These are phyloP conservation scores for Aegilops longissima DNA, from an alignment of 176 grass and related monocot species.

Conservation along the genomic window DNA sequence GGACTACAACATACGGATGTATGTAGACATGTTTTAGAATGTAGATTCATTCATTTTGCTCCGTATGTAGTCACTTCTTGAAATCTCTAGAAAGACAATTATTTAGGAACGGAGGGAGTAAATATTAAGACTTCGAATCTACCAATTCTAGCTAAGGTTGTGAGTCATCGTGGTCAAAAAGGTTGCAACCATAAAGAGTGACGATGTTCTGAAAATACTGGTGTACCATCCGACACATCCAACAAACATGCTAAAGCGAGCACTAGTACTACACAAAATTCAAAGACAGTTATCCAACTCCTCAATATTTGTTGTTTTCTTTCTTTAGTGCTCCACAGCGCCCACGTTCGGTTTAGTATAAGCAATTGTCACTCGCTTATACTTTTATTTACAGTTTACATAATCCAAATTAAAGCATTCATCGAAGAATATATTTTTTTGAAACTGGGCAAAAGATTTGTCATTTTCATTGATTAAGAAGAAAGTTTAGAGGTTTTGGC, in stretches of 20 bases:
- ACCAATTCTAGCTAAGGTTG: conserved; percentile 11
- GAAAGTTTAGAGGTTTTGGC: too few species aligned
- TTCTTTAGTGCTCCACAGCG: neutral
- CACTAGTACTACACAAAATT: neutral
- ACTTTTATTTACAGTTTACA: neutral
- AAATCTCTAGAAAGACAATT: too few species aligned
- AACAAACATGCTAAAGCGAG: conserved; percentile 21
- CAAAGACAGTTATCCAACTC: neutral
- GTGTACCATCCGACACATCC: conserved; percentile 39
- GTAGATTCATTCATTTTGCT: too few species aligned
- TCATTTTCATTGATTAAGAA: too few species aligned
- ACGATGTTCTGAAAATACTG: conserved; percentile 17
- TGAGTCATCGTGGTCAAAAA: conserved; percentile 12
- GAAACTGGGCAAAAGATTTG: too few species aligned
- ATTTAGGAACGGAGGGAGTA: too few species aligned
- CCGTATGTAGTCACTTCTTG: too few species aligned
- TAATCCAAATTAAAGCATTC: neutral
- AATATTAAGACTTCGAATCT: neutral
- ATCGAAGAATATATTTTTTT: too few species aligned
- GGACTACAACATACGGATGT: too few species aligned
- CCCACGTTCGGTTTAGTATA: neutral
- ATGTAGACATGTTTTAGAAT: too few species aligned
- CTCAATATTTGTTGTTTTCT: neutral
- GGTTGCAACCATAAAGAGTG: conserved; percentile 22
- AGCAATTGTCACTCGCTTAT: too few species aligned